Base-by-base conservation (phyloP, 306 rosid species). In the Benincasa hispida region DNA sequence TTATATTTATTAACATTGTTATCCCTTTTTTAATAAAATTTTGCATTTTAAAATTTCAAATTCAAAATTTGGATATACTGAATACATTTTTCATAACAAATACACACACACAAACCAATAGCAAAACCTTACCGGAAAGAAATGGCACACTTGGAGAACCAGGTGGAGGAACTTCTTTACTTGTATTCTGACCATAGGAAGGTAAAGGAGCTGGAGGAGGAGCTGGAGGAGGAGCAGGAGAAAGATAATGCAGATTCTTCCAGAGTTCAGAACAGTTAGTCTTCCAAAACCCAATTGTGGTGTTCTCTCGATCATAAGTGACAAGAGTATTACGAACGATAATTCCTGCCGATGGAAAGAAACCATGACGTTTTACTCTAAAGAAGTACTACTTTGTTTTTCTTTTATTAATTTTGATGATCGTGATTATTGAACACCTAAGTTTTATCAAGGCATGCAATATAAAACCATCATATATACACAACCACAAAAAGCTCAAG, bases 181-280 rank as follows among this genome's bases (percentile, higher is more conserved):
- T 77, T 22, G 15, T 69, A 57, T 80, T 85, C 63, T 2, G 62
- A 73, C 73, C 77, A 37, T 42, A 27, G 68, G 25, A 69, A 15
- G 76, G 75, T 61, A 42, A 39, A 34, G 83, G 81, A 13, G 79
- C 30, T 27, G 79, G 79, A 19, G 83, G 80, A 34, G 83, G 81
- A 13, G 79, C 30, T 27, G 79, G 79, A 19, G 83, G 80, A 13
- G 79, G 79, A 74, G 82, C 82, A 39, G 79, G 79, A 77, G 85
- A 79, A 39, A 34, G 78, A 81, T 58, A 37, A 76, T 76, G 70
- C 63, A 83, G 51, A 25, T 60, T 83, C 85, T 79, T 81, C 85
- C 89, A 83, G 8, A 86, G 80, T 47, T 86, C 83, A 66, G 89
- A 86, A 81, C 89, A 86, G 70, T 86, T 86, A 8, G 85, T 83